Evolutionary conservation across 1,139 yeast species (phyloP), one percentile per base, ranked within the genome.

Genomic region (Suhomyces choctaworum): DNA sequence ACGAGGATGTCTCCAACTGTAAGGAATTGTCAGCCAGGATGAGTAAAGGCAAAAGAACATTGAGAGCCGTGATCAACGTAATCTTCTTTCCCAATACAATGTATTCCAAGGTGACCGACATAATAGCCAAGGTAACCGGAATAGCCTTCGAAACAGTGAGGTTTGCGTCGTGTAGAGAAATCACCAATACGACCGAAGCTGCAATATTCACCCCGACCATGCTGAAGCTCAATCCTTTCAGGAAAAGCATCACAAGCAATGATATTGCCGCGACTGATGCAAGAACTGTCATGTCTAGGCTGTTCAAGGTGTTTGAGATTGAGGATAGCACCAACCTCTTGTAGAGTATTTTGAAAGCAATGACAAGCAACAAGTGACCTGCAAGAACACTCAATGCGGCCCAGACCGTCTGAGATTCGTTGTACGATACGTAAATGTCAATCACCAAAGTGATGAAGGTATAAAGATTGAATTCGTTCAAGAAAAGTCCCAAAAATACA

Each of bases 401-500:
- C 36, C 34, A 36, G 22, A 33, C 37, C 22, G 26, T 22, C 5
- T 40, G 22, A 4, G 45, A 37, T 29, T 42, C 44, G 13, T 42
- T 39, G 29, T 47, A 47, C 2, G 45, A 31, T 12, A 34, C 32
- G 32, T 44, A 50, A 9, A 51, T 26, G 33, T 63, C 66, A 19
- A 47, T 40, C 8, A 54, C 22, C 25, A 61, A 51, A 22, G 58
- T 49, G 20, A 54, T 28, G 12, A 54, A 41, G 2, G 66, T 57
- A 43, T 60, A 62, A 9, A 54, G 39, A 31, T 57, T 62, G 45
- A 54, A 50, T 11, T 48, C 56, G 39, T 60, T 55, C 38, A 60
- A 40, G 36, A 54, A 59, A 13, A 62, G 49, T 5, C 65, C 65
- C 22, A 64, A 43, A 20, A 44, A 47, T 9, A 63, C 34, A 32